Conservation (phyloP, 2,329 filamentous ascomycete genomes). For the Colletotrichum brevisporum region DNA sequence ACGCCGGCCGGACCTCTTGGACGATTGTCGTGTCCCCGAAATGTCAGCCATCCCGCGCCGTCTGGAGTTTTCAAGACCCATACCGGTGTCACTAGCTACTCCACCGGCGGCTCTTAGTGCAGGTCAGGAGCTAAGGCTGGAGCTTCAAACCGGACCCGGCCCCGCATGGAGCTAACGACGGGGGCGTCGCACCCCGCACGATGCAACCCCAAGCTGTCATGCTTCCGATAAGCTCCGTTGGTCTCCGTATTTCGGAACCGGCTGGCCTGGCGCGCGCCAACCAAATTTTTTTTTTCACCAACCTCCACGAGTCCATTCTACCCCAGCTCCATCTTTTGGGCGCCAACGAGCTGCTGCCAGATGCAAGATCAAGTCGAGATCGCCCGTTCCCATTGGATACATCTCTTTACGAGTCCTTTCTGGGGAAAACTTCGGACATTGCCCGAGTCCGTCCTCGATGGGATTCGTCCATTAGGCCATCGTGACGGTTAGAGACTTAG, state of each 20-base stretch:
- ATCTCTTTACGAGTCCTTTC: slow-evolving; percentile 8
- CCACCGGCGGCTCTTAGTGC: slow-evolving; percentile 34
- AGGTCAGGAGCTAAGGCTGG: slow-evolving; percentile 9
- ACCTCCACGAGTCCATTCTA: slow-evolving; percentile 21
- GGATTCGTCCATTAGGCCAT: slow-evolving; percentile 16
- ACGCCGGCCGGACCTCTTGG: slow-evolving; percentile 14
- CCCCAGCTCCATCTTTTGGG: slow-evolving; percentile 30
- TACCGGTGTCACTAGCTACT: slow-evolving; percentile 27
- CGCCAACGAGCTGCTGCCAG: slow-evolving; percentile 34
- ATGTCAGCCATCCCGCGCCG: slow-evolving; percentile 27
- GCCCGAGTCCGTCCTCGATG: slow-evolving; percentile 27
- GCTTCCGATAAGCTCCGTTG: slow-evolving; percentile 39
- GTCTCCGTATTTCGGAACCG: slow-evolving; percentile 35
- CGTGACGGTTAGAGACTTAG: slow-evolving; percentile 31
- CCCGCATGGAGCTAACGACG: slow-evolving; percentile 38
- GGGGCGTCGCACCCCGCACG: slow-evolving; percentile 35
- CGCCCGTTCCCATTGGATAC: slow-evolving; percentile 16
- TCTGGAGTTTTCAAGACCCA: slow-evolving; percentile 10
- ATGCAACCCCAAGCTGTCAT: slow-evolving; percentile 34
- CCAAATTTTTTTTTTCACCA: slow-evolving; percentile 10
- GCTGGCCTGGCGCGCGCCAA: slow-evolving; percentile 28
- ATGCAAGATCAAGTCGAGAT: slow-evolving; percentile 35
- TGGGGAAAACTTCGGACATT: slow-evolving; percentile 36
- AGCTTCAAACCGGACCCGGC: slow-evolving; percentile 23
- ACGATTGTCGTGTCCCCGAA: slow-evolving; percentile 2